A percentile compares a stretch with the other conserved stretches of the same genome.
Evolutionary conservation across 257 asterid genomes (phyloP).

Genomic region (Handroanthus guayacan): DNA sequence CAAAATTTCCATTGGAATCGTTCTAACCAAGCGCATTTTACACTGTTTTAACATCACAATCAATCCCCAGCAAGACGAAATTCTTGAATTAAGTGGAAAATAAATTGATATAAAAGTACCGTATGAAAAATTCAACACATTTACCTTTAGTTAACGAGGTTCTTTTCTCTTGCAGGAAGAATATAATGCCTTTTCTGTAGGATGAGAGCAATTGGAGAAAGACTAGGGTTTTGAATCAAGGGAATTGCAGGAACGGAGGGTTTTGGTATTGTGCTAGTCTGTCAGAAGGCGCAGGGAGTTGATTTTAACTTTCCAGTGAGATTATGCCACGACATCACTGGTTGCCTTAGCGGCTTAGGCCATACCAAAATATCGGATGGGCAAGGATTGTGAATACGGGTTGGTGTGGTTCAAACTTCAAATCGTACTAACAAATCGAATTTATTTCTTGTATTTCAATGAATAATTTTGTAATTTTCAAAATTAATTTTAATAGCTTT

Average conservation of each 20-base stretch:
- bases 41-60: neutral
- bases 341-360: neutral
- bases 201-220: conserved; percentile 4
- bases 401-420: neutral
- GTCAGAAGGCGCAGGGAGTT: neutral
- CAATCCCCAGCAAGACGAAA: conserved; percentile 27
- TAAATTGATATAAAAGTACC: conserved; percentile 17
- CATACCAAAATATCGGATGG: neutral
- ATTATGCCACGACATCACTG: neutral
- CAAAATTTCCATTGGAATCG: neutral
- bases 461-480: too few species aligned
- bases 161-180: conserved; percentile 22
- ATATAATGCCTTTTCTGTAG: neutral
- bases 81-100: conserved; percentile 9
- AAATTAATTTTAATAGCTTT: too few species aligned
- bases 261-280: neutral
- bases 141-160: conserved; percentile 27
- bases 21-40: neutral
- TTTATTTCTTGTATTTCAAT: too few species aligned
- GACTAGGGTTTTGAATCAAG: conserved; percentile 28
- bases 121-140: neutral
- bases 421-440: too few species aligned
- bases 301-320: neutral
- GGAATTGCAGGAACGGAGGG: neutral
- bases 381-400: neutral